phyloP scores from a whole-genome alignment of 2,329 filamentous ascomycete genomes.

The Cladophialophora bantiana region DNA sequence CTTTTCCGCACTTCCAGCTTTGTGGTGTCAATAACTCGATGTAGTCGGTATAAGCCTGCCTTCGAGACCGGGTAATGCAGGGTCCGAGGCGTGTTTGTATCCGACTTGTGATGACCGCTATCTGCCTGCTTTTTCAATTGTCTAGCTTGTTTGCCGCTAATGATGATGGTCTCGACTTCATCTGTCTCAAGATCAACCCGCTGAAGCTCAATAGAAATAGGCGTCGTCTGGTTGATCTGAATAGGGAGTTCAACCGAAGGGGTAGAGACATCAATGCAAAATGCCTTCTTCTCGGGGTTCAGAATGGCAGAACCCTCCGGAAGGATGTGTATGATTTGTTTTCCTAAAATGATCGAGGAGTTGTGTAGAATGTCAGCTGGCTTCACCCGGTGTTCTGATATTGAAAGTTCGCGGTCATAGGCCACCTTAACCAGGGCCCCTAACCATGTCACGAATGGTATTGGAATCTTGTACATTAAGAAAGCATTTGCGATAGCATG shows the following conservation, averaged over 20 bases:
- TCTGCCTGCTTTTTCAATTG: slow-evolving; percentile 74
- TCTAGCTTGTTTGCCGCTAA: slow-evolving; percentile 76
- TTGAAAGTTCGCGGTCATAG: slow-evolving; percentile 89
- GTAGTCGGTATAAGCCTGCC: slow-evolving; percentile 83
- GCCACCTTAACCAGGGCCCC: slow-evolving; percentile 77
- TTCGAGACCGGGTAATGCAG: slow-evolving; percentile 81
- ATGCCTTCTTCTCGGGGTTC: slow-evolving; percentile 80
- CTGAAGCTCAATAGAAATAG: slow-evolving; percentile 85
- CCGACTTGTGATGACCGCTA: slow-evolving; percentile 60
- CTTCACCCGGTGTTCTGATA: slow-evolving; percentile 93
- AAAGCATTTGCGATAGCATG: slow-evolving; percentile 80
- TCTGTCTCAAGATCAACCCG: slow-evolving; percentile 84
- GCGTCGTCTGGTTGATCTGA: slow-evolving; percentile 90
- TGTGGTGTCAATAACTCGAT: slow-evolving; percentile 87
- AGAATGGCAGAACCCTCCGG: slow-evolving; percentile 93
- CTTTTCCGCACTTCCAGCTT: slow-evolving; percentile 88
- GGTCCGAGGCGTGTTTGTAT: slow-evolving; percentile 65
- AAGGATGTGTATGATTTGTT: slow-evolving; percentile 96
- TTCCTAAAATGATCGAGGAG: slow-evolving; percentile 89
- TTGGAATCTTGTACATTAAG: slow-evolving; percentile 89
- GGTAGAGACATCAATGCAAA: slow-evolving; percentile 75
- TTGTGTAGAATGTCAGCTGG: slow-evolving; percentile 88
- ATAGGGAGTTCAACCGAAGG: slow-evolving; percentile 75
- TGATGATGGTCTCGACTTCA: slow-evolving; percentile 77
- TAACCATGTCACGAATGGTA: slow-evolving; percentile 77